Conservation (phyloP, 805 yeast species). For the Teunomyces tritomae region DNA sequence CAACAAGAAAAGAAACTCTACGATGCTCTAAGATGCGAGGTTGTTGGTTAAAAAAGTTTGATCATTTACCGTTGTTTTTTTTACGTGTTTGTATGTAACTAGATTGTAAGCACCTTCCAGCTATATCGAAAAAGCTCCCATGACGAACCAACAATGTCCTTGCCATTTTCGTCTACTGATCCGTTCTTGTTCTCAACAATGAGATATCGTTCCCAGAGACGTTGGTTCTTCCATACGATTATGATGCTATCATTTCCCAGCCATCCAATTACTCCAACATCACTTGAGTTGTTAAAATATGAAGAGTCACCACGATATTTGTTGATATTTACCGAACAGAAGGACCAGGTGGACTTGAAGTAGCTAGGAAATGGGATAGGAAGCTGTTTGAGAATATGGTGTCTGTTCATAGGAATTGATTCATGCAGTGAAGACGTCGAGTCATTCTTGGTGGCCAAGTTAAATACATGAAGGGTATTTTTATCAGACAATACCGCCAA, state of each 20-base stretch:
- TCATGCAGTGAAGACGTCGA: neutral
- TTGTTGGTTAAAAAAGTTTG: slow-evolving; percentile 19
- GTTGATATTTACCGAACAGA: slow-evolving; percentile 64
- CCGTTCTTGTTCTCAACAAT: slow-evolving; percentile 50
- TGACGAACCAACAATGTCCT: slow-evolving; percentile 20
- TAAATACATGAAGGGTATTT: slow-evolving; percentile 83
- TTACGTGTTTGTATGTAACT: slow-evolving; percentile 11
- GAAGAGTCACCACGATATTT: slow-evolving; percentile 29
- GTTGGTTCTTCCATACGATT: slow-evolving; percentile 69
- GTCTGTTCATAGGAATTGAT: slow-evolving; percentile 42
- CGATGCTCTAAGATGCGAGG: slow-evolving; percentile 38
- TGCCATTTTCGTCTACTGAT: slow-evolving; percentile 1
- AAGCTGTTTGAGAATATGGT: slow-evolving; percentile 66
- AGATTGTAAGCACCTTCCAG: slow-evolving; percentile 60
- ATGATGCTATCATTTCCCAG: slow-evolving; percentile 69
- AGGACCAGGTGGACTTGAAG: slow-evolving; percentile 85
- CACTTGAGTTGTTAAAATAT: slow-evolving; percentile 11
- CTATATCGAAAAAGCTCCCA: slow-evolving; percentile 67
- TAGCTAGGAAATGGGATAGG: slow-evolving; percentile 62
- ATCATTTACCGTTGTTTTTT: neutral
- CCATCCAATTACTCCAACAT: slow-evolving; percentile 60
- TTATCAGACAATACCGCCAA: slow-evolving; percentile 88
- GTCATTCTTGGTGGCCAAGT: slow-evolving; percentile 29
- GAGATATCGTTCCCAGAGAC: slow-evolving; percentile 84
- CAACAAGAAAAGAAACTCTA: slow-evolving; percentile 28